Evolutionary conservation across 768 basidiomycete species (phyloP), one percentile per base, ranked within the genome.

Genomic region (Calocera cornea): DNA sequence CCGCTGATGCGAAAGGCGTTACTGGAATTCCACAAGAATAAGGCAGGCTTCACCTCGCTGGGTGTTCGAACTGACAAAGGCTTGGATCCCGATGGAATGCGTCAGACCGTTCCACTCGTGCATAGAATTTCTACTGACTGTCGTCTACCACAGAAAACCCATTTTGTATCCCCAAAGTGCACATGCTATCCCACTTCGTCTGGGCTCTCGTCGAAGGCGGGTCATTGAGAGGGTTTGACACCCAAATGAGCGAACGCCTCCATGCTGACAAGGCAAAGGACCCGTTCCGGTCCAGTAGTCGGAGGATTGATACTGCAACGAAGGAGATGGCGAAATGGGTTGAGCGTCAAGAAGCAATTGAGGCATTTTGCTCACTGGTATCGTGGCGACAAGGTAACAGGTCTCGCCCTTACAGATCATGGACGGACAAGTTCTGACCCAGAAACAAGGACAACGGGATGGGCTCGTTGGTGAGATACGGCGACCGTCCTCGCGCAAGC

Each of bases 121-220:
- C n/a, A n/a, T n/a, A n/a, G n/a, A n/a, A n/a, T 50, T 50, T 50
- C 14, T 24, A 27, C 14, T 24, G 8, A 7, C 49, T 16, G 14
- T 11, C 8, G 49, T 50, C 14, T 50, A 7, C 22, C 12, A 14
- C 36, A 27, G 66, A 47, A 64, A 73, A 11, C 2, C 69, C 74
- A 47, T 80, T 80, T 71, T 79, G 81, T 54, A 71, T 82, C 19
- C 79, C 79, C 0, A 82, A 82, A 68, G 68, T 82, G 0, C 80
- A 81, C 66, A 74, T 69, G 16, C 68, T 75, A 0, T 34, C 27
- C 1, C 82, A 82, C 68, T 81, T 79, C 68, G 17, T 68, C 1
- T 14, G 67, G 1, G 34, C 65, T 10, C 81, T 81, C 69, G 54
- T 70, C 31, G 50, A 66, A 2, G 71, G 72, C 47, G 81, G 82